phyloP scores from a whole-genome alignment of 352 stramenopile species.

The Globisporangium abappressorium region DNA sequence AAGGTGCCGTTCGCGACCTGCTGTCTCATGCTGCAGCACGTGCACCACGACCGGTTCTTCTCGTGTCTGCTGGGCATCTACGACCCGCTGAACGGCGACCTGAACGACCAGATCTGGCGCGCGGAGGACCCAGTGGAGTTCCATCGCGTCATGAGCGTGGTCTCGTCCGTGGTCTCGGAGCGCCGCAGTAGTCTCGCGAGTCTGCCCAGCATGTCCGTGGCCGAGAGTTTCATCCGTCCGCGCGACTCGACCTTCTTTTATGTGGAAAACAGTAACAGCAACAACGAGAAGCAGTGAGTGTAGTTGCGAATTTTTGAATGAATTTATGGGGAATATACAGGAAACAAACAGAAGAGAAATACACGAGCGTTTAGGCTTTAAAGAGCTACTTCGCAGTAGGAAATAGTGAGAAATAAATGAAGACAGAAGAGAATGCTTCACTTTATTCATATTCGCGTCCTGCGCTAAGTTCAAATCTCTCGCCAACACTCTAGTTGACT shows the following conservation, averaged over 20 bases:
- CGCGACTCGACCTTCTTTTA: slow-evolving; percentile 84
- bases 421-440: too few relatives aligned
- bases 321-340: not conserved
- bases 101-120: slow-evolving; percentile 77
- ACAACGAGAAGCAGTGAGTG: slow-evolving; percentile 1
- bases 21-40: slow-evolving; percentile 85
- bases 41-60: slow-evolving; percentile 88
- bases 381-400: too few relatives aligned
- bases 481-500: too few relatives aligned
- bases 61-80: slow-evolving; percentile 81
- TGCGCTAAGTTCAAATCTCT: too few relatives aligned
- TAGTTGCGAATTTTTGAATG: not conserved
- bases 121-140: slow-evolving; percentile 61
- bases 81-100: slow-evolving; percentile 65
- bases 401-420: too few relatives aligned
- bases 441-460: too few relatives aligned
- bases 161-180: slow-evolving; percentile 61
- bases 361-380: too few relatives aligned
- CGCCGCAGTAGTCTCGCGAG: slow-evolving; percentile 49
- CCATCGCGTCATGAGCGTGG: slow-evolving; percentile 61
- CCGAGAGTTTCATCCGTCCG: slow-evolving; percentile 33
- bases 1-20: slow-evolving; percentile 80
- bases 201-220: slow-evolving; percentile 26
- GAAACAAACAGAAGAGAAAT: not conserved
- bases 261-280: slow-evolving; percentile 19